Evolutionary conservation across 2,329 filamentous ascomycete species (phyloP).

Genomic region (Xylariomycetidae sp.): DNA sequence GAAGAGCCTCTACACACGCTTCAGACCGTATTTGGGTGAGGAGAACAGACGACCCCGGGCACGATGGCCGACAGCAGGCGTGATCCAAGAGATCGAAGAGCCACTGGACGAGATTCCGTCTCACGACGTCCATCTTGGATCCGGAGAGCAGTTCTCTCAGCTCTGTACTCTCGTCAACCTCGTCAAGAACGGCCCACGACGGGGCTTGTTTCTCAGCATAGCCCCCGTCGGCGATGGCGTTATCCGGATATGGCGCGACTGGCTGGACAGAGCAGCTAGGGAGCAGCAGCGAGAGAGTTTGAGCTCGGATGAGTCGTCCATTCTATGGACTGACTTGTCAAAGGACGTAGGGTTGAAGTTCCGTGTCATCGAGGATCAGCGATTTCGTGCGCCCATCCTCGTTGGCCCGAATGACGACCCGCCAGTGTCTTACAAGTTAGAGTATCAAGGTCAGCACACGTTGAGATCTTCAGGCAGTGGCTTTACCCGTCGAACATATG

Average conservation of each 20-base stretch:
- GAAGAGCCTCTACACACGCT: constrained; percentile 62
- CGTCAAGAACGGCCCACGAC: constrained; percentile 58
- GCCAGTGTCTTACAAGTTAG: constrained; percentile 65
- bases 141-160: constrained; percentile 69
- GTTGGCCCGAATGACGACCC: constrained; percentile 56
- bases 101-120: constrained; percentile 40
- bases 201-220: constrained; percentile 59
- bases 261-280: constrained; percentile 48
- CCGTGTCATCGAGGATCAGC: constrained; percentile 50
- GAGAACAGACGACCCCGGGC: constrained; percentile 27
- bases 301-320: constrained; percentile 23
- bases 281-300: constrained; percentile 20
- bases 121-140: constrained; percentile 61
- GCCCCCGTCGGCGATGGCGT: constrained; percentile 64
- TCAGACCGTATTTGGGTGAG: constrained; percentile 58
- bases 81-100: constrained; percentile 16
- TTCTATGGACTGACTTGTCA: constrained; percentile 65
- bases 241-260: constrained; percentile 67
- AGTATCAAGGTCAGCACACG: constrained; percentile 60
- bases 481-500: no score
- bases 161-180: constrained; percentile 65
- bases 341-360: constrained; percentile 66
- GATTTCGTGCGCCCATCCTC: constrained; percentile 47
- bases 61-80: constrained; percentile 15
- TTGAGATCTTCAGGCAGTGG: no score